Conservation (phyloP, 139 green algal species). For the Chlorella sp. region DNA sequence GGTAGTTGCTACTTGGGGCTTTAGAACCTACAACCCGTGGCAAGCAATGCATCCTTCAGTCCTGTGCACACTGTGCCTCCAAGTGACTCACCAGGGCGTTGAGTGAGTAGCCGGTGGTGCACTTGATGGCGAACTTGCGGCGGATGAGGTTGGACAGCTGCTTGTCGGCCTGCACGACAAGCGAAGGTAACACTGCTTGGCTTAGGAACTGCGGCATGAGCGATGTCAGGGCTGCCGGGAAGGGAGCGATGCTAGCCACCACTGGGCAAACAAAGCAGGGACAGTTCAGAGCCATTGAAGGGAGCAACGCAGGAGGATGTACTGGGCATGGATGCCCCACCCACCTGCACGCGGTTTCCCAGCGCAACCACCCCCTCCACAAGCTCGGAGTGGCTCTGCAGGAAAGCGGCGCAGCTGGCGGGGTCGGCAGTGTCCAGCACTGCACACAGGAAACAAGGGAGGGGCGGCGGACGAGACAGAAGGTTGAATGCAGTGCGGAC, state of each 20-base stretch:
- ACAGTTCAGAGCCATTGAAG: too few relatives aligned
- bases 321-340: background rate
- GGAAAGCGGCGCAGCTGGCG: constrained; percentile 75
- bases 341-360: constrained; percentile 62
- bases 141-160: constrained; percentile 91
- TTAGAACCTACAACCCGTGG: too few relatives aligned
- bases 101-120: constrained; percentile 93
- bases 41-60: too few relatives aligned
- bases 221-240: too few relatives aligned
- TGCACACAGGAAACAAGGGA: background rate
- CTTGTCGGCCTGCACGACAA: constrained; percentile 72
- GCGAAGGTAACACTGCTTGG: background rate
- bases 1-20: too few relatives aligned
- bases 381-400: constrained; percentile 78
- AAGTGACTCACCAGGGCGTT: constrained; percentile 89
- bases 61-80: too few relatives aligned
- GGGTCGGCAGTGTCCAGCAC: constrained; percentile 93
- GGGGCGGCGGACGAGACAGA: background rate
- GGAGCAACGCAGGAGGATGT: too few relatives aligned
- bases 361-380: constrained; percentile 82
- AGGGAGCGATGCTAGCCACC: too few relatives aligned
- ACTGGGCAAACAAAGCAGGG: too few relatives aligned
- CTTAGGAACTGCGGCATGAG: background rate
- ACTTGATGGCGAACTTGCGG: constrained; percentile 99
- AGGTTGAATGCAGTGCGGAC: background rate